These are phyloP conservation scores for Coemansia sp. DNA, from an alignment of 192 early-diverging fungal genomes.

Conservation along the genomic window DNA sequence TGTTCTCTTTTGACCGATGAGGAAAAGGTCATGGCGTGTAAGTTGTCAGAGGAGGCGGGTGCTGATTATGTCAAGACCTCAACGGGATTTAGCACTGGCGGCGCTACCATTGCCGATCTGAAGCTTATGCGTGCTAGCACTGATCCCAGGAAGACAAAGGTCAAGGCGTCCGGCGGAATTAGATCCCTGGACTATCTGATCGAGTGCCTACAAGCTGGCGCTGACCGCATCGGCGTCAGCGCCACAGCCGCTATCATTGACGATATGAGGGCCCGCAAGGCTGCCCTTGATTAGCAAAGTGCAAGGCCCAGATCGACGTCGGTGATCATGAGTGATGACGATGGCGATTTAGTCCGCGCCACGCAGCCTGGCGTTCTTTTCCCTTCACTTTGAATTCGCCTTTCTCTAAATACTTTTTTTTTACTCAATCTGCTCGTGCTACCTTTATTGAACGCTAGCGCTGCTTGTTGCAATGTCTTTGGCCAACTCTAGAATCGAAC, in stretches of 20 bases:
- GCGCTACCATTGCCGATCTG: constrained; percentile 55
- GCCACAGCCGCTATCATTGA: constrained; percentile 57
- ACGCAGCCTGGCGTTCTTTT: not conserved
- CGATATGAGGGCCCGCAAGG: constrained; percentile 48
- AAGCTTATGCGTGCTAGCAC: constrained; percentile 56
- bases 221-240: constrained; percentile 59
- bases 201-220: constrained; percentile 55
- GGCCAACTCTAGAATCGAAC: constrained; percentile 45
- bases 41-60: constrained; percentile 48
- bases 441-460: not conserved
- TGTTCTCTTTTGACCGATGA: constrained; percentile 57
- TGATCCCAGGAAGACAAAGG: constrained; percentile 28
- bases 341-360: not conserved
- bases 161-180: constrained; percentile 64
- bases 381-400: not conserved
- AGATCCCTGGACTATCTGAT: constrained; percentile 57
- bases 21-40: constrained; percentile 54
- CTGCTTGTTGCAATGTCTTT: constrained; percentile 11
- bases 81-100: constrained; percentile 58
- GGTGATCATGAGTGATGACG: not conserved
- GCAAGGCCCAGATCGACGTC: not conserved
- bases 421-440: not conserved
- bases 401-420: constrained; percentile 4
- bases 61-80: constrained; percentile 66
- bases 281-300: not conserved